These are phyloP conservation scores for Tetrahymena borealis DNA, from an alignment of 73 alveolate species.

Conservation along the genomic window DNA sequence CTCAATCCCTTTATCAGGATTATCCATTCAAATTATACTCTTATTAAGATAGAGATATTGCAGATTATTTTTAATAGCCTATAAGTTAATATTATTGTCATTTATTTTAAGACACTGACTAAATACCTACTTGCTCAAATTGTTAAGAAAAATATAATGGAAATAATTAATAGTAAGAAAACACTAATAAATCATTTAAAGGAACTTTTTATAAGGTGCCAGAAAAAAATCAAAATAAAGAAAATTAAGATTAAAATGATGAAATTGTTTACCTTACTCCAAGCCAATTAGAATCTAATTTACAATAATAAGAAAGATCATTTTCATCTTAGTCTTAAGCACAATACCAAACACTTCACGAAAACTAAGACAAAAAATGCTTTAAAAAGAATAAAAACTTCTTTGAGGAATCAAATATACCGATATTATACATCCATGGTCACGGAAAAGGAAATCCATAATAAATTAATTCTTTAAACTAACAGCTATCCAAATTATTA, in stretches of 20 bases:
- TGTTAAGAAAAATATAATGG: background rate
- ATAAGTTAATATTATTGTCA: background rate
- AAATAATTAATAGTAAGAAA: background rate
- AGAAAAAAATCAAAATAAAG: background rate
- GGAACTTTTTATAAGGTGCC: background rate
- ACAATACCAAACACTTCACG: background rate
- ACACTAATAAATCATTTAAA: background rate
- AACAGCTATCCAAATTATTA: background rate
- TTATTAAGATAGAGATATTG: background rate
- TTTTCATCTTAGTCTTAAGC: background rate
- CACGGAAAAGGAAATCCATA: background rate
- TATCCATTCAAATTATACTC: background rate
- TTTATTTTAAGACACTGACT: background rate
- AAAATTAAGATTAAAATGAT: background rate
- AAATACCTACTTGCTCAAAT: background rate
- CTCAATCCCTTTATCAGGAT: background rate
- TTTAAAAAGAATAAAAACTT: background rate
- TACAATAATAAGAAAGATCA: background rate
- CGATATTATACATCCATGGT: background rate
- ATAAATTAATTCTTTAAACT: background rate
- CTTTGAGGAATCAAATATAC: background rate
- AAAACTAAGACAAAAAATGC: background rate
- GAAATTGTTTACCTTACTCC: background rate
- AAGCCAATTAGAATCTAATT: background rate
- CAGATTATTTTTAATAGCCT: background rate